Percentiles rank a stretch among this genome's conserved stretches.
phyloP scores from a whole-genome alignment of 164 flowering plant genomes.

The Aristolochia contorta region DNA sequence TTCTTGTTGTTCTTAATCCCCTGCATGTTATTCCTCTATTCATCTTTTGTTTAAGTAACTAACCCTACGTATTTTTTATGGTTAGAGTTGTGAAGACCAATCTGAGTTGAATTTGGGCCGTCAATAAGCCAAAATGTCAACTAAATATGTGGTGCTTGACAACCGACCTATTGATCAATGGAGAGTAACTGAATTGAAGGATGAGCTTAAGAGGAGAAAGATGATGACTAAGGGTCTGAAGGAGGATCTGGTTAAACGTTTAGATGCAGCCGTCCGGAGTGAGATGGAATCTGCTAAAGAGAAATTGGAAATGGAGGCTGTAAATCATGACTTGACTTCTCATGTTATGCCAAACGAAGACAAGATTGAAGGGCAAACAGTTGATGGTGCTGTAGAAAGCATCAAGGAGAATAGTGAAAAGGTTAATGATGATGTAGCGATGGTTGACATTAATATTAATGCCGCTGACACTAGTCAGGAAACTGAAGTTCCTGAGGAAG shows the following conservation, averaged over 20 bases:
- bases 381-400: slow-evolving; percentile 5
- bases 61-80: background rate
- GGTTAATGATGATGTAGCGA: slow-evolving; percentile 17
- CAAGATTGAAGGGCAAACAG: slow-evolving; percentile 11
- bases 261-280: slow-evolving; percentile 55
- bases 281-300: slow-evolving; percentile 32
- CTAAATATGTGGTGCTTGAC: slow-evolving; percentile 51
- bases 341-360: slow-evolving; percentile 9
- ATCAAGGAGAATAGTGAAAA: slow-evolving; percentile 10
- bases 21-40: background rate
- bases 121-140: slow-evolving; percentile 27
- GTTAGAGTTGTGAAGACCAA: slow-evolving; percentile 20
- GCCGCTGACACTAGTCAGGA: slow-evolving; percentile 8
- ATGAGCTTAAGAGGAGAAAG: slow-evolving; percentile 76
- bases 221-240: slow-evolving; percentile 66
- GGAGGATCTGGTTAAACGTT: slow-evolving; percentile 65
- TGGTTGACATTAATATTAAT: slow-evolving; percentile 18
- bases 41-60: too few species aligned
- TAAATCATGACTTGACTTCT: slow-evolving; percentile 12
- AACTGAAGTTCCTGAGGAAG: slow-evolving; percentile 12
- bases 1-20: background rate
- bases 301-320: slow-evolving; percentile 21
- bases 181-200: slow-evolving; percentile 87
- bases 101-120: slow-evolving; percentile 6
- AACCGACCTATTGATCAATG: slow-evolving; percentile 73